A percentile compares a stretch with the other conserved stretches of the same genome.
These are phyloP conservation scores for Polygonum maritimum DNA, from an alignment of 148 eudicot genomes.

Conservation along the genomic window DNA sequence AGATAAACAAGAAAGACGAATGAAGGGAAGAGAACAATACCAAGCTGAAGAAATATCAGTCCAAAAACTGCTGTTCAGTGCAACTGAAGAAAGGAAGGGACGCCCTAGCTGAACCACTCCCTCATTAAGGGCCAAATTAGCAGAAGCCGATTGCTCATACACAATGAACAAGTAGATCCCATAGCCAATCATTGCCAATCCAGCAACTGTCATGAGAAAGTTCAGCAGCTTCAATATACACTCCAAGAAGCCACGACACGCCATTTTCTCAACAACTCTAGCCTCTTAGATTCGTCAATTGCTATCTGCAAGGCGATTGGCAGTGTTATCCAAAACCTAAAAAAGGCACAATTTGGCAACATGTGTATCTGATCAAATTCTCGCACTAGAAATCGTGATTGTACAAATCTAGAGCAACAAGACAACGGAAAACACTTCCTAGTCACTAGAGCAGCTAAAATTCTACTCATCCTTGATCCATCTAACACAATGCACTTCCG, in stretches of 20 bases:
- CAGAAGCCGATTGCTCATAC: constrained; percentile 39
- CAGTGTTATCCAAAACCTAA: neutral
- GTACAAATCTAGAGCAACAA: neutral
- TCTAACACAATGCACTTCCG: neutral
- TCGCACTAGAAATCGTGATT: neutral
- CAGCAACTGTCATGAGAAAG: constrained; percentile 63
- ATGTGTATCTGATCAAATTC: neutral
- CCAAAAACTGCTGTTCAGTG: constrained; percentile 47
- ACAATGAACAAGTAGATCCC: constrained; percentile 87
- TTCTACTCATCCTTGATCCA: neutral
- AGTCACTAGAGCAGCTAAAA: neutral
- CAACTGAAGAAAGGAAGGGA: constrained; percentile 65
- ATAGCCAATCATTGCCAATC: constrained; percentile 79
- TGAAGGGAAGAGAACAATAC: constrained; percentile 27
- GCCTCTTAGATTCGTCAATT: neutral
- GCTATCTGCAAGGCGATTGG: neutral
- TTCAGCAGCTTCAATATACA: constrained; percentile 78
- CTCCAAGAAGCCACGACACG: constrained; percentile 76
- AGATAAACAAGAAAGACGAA: neutral
- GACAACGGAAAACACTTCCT: neutral
- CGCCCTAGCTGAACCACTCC: constrained; percentile 63
- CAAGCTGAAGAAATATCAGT: constrained; percentile 77
- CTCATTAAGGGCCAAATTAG: constrained; percentile 17
- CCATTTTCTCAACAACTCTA: constrained; percentile 32
- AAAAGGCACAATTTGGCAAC: constrained; percentile 1